Conservation (phyloP, 495 filamentous ascomycete genomes). For the Pseudevernia furfuracea region DNA sequence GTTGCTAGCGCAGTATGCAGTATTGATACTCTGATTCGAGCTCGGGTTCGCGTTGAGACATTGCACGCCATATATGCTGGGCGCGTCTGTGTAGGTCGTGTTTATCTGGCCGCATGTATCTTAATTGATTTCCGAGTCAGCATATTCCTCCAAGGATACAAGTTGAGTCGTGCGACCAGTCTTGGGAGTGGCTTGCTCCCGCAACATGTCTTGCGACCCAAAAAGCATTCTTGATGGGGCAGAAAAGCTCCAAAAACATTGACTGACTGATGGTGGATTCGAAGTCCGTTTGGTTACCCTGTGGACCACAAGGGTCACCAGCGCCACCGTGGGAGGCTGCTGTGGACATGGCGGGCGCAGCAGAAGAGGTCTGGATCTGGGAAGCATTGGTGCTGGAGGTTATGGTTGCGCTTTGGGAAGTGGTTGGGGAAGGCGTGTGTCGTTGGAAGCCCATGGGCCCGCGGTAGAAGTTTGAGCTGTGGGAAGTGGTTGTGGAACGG, state of each 20-base stretch:
- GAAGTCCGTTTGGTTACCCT: neutral
- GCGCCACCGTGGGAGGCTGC: neutral
- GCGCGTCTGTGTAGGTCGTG: neutral
- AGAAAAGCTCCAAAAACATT: no score
- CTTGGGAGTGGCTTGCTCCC: no score
- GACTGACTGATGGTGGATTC: neutral
- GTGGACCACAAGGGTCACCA: neutral
- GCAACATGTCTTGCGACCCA: no score
- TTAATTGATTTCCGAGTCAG: no score
- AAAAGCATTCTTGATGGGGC: no score
- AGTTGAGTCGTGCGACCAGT: no score
- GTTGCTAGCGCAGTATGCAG: neutral
- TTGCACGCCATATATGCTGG: conserved; percentile 4
- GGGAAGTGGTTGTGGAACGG: no score
- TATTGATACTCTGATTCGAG: neutral
- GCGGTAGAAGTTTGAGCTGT: no score
- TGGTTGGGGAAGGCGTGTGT: neutral
- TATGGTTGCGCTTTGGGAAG: neutral
- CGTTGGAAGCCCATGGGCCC: no score
- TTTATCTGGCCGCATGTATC: neutral
- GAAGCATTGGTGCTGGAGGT: neutral
- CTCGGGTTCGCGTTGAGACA: neutral
- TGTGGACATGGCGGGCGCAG: neutral
- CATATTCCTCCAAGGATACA: no score
- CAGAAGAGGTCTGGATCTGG: neutral